phyloP scores from a whole-genome alignment of 306 rosid genomes.

The Prinsepia uniflora region DNA sequence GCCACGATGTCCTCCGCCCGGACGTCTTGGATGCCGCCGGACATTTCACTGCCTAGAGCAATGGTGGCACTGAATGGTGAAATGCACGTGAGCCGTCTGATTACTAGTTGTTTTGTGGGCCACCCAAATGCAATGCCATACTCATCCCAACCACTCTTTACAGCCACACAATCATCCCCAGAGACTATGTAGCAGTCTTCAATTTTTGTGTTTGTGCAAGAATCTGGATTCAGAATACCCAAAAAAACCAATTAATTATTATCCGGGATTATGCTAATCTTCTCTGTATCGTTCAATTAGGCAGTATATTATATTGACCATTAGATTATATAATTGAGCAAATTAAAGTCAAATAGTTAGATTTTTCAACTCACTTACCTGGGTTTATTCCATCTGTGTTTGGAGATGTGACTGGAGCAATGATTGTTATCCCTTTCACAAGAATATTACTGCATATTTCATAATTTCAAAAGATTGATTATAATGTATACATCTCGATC shows the following conservation, averaged over 20 bases:
- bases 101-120: slow-evolving; percentile 43
- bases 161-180: slow-evolving; percentile 51
- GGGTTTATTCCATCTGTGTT: slow-evolving; percentile 54
- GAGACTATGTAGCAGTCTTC: slow-evolving; percentile 51
- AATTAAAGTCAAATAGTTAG: not conserved
- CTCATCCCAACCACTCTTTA: slow-evolving; percentile 56
- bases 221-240: slow-evolving; percentile 25
- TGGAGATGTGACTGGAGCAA: slow-evolving; percentile 47
- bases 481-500: not conserved
- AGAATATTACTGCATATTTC: slow-evolving; percentile 34
- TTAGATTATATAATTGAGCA: too few relatives aligned
- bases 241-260: not conserved
- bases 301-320: too few relatives aligned
- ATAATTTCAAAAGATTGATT: not conserved
- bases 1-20: slow-evolving; percentile 46
- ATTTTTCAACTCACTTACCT: slow-evolving; percentile 21
- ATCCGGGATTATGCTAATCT: too few relatives aligned
- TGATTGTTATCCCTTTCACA: slow-evolving; percentile 44
- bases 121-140: slow-evolving; percentile 40
- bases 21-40: slow-evolving; percentile 44
- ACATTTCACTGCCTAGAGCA: slow-evolving; percentile 52
- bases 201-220: slow-evolving; percentile 47
- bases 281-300: too few relatives aligned
- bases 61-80: slow-evolving; percentile 47
- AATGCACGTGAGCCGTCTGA: slow-evolving; percentile 42